A percentile compares a stretch with the other conserved stretches of the same genome.
Evolutionary conservation across 1,284 basidiomycete species (phyloP).

Genomic region (Mycosarcoma maydis): DNA sequence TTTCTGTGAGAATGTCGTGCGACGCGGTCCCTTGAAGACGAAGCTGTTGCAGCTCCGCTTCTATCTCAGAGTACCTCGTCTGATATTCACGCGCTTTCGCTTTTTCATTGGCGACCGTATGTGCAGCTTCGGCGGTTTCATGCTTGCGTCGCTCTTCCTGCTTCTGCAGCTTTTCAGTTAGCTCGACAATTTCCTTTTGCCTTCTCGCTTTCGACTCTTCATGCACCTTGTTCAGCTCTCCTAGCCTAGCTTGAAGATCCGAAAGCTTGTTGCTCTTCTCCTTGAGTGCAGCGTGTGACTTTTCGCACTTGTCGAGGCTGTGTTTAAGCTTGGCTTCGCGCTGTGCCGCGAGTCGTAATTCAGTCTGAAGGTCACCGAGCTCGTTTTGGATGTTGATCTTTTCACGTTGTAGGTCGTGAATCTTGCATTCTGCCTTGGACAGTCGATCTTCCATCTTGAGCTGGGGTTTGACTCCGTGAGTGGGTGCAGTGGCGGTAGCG

Average conservation of each 20-base stretch:
- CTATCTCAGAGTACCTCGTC: slow-evolving; percentile 1
- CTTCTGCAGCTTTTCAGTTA: slow-evolving; percentile 15
- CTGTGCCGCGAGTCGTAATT: slow-evolving; percentile 41
- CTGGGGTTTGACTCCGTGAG: slow-evolving; percentile 16
- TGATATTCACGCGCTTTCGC: slow-evolving; percentile 10
- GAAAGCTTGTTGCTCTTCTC: slow-evolving; percentile 36
- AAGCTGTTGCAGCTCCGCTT: slow-evolving; percentile 14
- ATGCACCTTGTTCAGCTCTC: slow-evolving; percentile 40
- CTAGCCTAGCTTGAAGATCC: slow-evolving; percentile 27
- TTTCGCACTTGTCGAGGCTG: slow-evolving; percentile 40
- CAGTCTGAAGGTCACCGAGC: slow-evolving; percentile 44
- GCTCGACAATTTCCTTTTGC: slow-evolving; percentile 40
- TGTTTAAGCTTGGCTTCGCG: slow-evolving; percentile 45
- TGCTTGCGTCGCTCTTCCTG: slow-evolving; percentile 27
- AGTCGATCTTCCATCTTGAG: slow-evolving; percentile 39
- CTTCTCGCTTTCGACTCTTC: slow-evolving; percentile 38
- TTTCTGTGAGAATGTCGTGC: slow-evolving; percentile 13
- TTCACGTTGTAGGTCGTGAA: slow-evolving; percentile 33
- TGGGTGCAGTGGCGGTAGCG: slow-evolving; percentile 4
- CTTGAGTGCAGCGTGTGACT: slow-evolving; percentile 33
- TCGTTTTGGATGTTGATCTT: slow-evolving; percentile 27
- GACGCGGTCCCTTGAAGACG: slow-evolving; percentile 13
- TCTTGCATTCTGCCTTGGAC: slow-evolving; percentile 21
- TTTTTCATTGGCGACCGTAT: slow-evolving; percentile 7
- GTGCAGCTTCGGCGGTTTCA: slow-evolving; percentile 18